These are phyloP conservation scores for Stereum hirsutum DNA, from an alignment of 1,284 basidiomycete species.

Conservation along the genomic window DNA sequence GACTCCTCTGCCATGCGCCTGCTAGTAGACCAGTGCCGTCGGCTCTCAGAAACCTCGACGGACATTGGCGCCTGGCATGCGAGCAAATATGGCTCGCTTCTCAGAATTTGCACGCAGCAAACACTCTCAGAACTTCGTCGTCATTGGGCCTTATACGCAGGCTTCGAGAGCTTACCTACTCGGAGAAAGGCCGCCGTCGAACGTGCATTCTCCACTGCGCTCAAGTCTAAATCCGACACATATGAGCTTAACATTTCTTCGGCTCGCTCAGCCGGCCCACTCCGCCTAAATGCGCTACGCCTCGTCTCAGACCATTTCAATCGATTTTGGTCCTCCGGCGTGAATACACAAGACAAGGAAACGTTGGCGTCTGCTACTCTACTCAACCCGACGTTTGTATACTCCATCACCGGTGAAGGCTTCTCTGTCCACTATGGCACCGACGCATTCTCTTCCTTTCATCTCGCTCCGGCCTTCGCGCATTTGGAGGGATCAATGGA, in stretches of 20 bases:
- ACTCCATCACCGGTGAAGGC: conserved; percentile 28
- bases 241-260: not conserved
- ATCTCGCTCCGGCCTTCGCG: conserved; percentile 29
- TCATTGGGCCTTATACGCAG: conserved; percentile 31
- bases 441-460: conserved; percentile 36
- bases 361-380: conserved; percentile 19
- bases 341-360: conserved; percentile 22
- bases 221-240: not conserved
- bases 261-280: conserved; percentile 30
- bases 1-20: conserved; percentile 28
- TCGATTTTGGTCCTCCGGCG: conserved; percentile 34
- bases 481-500: not conserved
- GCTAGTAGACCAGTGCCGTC: conserved; percentile 34
- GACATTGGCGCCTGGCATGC: conserved; percentile 32
- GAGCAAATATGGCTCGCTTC: conserved; percentile 29
- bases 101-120: conserved; percentile 26
- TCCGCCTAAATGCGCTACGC: conserved; percentile 20
- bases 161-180: conserved; percentile 12
- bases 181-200: conserved; percentile 6
- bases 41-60: conserved; percentile 27
- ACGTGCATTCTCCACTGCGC: not conserved
- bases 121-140: conserved; percentile 33
- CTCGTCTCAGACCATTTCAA: not conserved
- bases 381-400: conserved; percentile 40
- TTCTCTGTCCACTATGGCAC: conserved; percentile 39